Percentiles rank a stretch among this genome's conserved stretches.
Conservation (phyloP, 495 filamentous ascomycete species). For the Daldinia grandis region DNA sequence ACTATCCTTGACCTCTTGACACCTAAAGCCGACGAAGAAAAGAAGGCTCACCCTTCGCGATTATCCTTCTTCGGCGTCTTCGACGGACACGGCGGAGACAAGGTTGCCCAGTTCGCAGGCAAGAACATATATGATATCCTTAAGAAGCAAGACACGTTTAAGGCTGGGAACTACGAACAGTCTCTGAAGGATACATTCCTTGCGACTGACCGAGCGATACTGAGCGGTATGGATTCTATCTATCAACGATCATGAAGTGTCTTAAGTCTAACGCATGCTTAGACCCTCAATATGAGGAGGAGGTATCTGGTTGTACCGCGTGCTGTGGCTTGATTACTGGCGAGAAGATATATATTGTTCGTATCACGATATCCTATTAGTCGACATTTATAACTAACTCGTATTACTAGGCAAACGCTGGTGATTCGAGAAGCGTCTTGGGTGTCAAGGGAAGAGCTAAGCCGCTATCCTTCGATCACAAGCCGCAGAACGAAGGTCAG, state of each 20-base stretch:
- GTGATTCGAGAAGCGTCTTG: conserved; percentile 91
- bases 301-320: conserved; percentile 97
- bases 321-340: conserved; percentile 87
- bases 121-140: conserved; percentile 94
- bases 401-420: conserved; percentile 81
- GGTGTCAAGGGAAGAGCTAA: conserved; percentile 97
- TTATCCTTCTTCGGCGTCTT: conserved; percentile 98
- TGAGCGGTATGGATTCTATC: conserved; percentile 76
- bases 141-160: conserved; percentile 91
- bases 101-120: conserved; percentile 91
- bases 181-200: conserved; percentile 97
- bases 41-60: conserved; percentile 72
- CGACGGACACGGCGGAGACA: conserved; percentile 96
- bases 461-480: conserved; percentile 96
- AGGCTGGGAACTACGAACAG: conserved; percentile 89
- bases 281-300: conserved; percentile 97
- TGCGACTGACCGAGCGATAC: conserved; percentile 92
- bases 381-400: conserved; percentile 34
- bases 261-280: conserved; percentile 34
- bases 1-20: conserved; percentile 83
- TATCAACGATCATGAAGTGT: conserved; percentile 1
- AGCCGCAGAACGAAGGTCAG: conserved; percentile 95
- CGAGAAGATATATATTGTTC: conserved; percentile 92
- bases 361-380: conserved; percentile 27
- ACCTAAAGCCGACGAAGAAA: conserved; percentile 63